Conservation (phyloP, 257 asterid species). For the Penstemon newberryi region DNA sequence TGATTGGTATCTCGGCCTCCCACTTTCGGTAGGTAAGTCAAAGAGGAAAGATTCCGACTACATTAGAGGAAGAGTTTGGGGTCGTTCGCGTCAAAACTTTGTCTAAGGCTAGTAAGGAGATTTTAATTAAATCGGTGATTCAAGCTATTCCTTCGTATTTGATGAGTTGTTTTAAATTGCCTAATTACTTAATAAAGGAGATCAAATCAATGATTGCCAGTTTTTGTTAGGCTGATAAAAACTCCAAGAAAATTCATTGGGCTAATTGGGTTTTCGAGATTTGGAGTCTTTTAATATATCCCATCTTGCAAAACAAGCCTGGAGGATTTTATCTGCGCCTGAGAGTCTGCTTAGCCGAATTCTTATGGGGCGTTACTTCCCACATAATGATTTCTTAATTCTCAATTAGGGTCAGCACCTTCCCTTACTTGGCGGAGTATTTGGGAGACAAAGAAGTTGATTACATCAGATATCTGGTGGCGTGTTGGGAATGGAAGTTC, state of each 20-base stretch:
- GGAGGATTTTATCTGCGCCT: background rate
- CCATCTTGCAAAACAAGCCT: background rate
- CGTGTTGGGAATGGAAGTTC: background rate
- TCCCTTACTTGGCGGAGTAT: background rate
- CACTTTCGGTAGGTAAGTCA: background rate
- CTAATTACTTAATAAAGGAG: background rate
- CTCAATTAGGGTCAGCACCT: background rate
- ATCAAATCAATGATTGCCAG: background rate
- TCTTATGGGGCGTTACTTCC: background rate
- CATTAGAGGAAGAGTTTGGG: background rate
- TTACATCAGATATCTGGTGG: background rate
- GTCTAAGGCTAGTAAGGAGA: background rate
- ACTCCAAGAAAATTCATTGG: background rate
- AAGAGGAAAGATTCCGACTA: background rate
- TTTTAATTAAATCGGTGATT: background rate
- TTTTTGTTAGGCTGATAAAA: background rate
- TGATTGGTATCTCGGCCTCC: background rate
- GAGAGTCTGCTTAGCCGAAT: background rate
- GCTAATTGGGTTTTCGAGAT: background rate
- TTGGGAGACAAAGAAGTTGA: background rate
- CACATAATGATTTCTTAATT: background rate
- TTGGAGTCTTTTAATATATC: too few species aligned
- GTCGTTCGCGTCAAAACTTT: background rate
- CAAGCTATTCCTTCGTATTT: background rate
- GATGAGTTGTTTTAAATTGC: background rate